phyloP scores from a whole-genome alignment of 208 protist species.

The Leishmania turanica region DNA sequence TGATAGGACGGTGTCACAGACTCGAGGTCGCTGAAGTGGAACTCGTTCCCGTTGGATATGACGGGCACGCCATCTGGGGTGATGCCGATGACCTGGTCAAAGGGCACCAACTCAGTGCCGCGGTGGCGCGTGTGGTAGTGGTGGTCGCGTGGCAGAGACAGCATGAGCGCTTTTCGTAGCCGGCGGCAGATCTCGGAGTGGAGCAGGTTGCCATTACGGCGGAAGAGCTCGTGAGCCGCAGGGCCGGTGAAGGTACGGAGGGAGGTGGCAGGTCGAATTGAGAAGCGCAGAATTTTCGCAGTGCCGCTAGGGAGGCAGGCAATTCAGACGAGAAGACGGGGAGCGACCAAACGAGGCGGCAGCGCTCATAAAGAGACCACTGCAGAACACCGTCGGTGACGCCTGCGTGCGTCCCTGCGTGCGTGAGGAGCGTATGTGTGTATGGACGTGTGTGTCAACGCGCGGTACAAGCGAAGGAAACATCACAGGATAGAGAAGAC shows the following conservation, averaged over 20 bases:
- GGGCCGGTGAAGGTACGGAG: constrained; percentile 9
- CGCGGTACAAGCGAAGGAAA: not conserved
- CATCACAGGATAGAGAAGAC: constrained; percentile 2
- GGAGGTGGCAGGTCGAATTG: constrained; percentile 12
- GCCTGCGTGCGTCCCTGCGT: not conserved
- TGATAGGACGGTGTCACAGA: constrained; percentile 39
- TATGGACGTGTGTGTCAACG: not conserved
- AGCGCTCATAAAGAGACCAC: not conserved
- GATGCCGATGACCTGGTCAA: constrained; percentile 59
- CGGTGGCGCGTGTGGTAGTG: constrained; percentile 40
- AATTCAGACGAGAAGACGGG: not conserved
- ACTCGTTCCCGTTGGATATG: constrained; percentile 71
- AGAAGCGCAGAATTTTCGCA: constrained; percentile 17
- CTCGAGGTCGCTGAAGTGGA: constrained; percentile 53
- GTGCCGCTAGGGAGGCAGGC: not conserved
- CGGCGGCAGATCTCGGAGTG: constrained; percentile 32
- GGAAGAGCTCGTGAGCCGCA: constrained; percentile 11
- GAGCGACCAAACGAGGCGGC: no score
- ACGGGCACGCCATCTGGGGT: constrained; percentile 68
- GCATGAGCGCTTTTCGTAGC: constrained; percentile 19
- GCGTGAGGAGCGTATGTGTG: not conserved
- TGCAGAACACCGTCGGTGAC: not conserved
- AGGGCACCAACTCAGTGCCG: constrained; percentile 59
- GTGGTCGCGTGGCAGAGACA: constrained; percentile 28
- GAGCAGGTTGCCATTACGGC: constrained; percentile 21